Conservation (phyloP, 768 basidiomycete genomes). For the Collybiopsis luxurians region DNA sequence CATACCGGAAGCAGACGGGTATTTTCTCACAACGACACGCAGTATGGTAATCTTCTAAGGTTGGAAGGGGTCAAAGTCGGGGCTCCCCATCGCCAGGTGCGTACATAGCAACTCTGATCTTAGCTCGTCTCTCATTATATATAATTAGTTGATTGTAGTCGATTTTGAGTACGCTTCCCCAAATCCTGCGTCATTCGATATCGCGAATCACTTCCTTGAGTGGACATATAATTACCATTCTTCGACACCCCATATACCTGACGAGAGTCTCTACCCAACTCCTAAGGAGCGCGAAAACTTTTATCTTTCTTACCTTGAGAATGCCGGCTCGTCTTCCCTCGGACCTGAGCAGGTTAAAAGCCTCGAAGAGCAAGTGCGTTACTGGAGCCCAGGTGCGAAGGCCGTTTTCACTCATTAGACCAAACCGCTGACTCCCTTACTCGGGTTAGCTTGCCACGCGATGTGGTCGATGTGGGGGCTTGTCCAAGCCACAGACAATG, state of each 20-base stretch:
- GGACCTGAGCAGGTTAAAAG: slow-evolving; percentile 37
- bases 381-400: slow-evolving; percentile 67
- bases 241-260: slow-evolving; percentile 62
- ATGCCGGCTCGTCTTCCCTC: slow-evolving; percentile 35
- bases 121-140: slow-evolving; percentile 10
- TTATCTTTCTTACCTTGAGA: slow-evolving; percentile 77
- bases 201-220: slow-evolving; percentile 96
- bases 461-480: slow-evolving; percentile 97
- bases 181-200: slow-evolving; percentile 92
- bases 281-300: slow-evolving; percentile 74
- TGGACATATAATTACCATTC: slow-evolving; percentile 93
- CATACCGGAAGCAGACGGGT: slow-evolving; percentile 64
- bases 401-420: not conserved
- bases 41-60: slow-evolving; percentile 89
- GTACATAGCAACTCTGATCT: slow-evolving; percentile 15
- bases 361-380: slow-evolving; percentile 75
- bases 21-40: slow-evolving; percentile 92
- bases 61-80: slow-evolving; percentile 55
- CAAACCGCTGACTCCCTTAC: not conserved
- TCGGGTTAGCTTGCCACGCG: slow-evolving; percentile 63
- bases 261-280: slow-evolving; percentile 69
- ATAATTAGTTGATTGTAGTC: slow-evolving; percentile 79
- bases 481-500: slow-evolving; percentile 79
- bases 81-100: slow-evolving; percentile 75
- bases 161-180: slow-evolving; percentile 97